Base-by-base conservation (phyloP, 805 yeast species). In the Suhomyces vadensis region DNA sequence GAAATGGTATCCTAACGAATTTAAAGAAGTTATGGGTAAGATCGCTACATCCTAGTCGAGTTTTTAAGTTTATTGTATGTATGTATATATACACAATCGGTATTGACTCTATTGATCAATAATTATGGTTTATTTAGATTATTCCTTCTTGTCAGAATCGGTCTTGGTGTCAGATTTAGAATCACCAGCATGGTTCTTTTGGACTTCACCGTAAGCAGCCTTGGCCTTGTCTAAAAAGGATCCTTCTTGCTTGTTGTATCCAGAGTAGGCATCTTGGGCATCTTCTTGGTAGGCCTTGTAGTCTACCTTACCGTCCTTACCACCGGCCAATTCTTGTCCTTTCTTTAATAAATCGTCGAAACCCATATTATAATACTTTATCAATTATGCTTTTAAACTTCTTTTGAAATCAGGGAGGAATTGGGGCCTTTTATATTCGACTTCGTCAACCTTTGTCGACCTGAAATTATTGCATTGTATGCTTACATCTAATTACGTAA, bases 1-100 rank as follows among this genome's bases (percentile, higher is more conserved):
- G 22, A 59, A 56, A 43, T 70, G 73, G 74, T 70, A 71, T 49
- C 79, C 79, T 5, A 59, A 63, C 10, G 54, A 68, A 3, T 56
- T 65, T 37, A 52, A 58, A 23, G 60, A 64, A 27, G 75, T 71
- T 14, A 56, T 69, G 37, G 33, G 16, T 13, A 49, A 50, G 29
- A n/a, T 26, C n/a, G 20, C 39, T 24, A 29, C 33, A 29, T 7
- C 33, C n/a, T n/a, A n/a, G n/a, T n/a, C n/a, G n/a, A n/a, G n/a
- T n/a, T n/a, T n/a, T n/a, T n/a, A n/a, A n/a, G n/a, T n/a, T n/a
- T n/a, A n/a, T n/a, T n/a, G n/a, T n/a, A n/a, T n/a, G n/a, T n/a
- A n/a, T n/a, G n/a, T n/a, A n/a, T n/a, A n/a, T n/a, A n/a, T n/a
- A n/a, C n/a, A n/a, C n/a, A n/a, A n/a, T n/a, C n/a, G n/a, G n/a